Base-by-base conservation (phyloP, 441 rosid species). In the Erodium texanum region DNA sequence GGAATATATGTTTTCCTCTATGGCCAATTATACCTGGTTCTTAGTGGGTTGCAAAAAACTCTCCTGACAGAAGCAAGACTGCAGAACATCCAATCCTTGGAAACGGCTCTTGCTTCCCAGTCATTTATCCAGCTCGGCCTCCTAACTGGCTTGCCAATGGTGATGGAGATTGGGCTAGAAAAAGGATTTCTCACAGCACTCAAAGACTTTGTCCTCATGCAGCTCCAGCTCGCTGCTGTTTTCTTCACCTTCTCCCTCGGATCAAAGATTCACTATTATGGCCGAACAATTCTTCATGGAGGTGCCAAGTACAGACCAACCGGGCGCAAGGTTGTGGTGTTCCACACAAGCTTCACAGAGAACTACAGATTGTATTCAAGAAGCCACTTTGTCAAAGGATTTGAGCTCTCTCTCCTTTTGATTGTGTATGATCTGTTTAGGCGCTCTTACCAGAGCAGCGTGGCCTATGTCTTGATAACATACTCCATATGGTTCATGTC, bases 191-290 rank as follows among this genome's bases (percentile, higher is more conserved):
- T 94, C 45, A 82, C 79, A 38, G 97, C 98, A 69, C 74, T 92
- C 62, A 89, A 94, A 85, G 99, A 94, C 77, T 94, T 94, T 81
- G 80, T 92, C 74, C 94, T 94, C 66, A 88, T 94, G 98, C 99
- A 94, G 77, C 83, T 94, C 74, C 99, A 94, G 74, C 89, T 94
- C 43, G 99, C 98, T 73, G 83, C 97, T 70, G 84, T 92, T 76
- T 94, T 94, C 88, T 94, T 94, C 90, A 94, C 99, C 66, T 92
- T 94, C 82, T 89, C 96, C n/a, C 92, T 92, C 56, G 98, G 99
- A 27, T 83, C 97, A 67, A 94, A 94, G 83, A 82, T 83, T 15
- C 99, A 94, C 80, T 80, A 92, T 75, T 94, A 85, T 20, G 98
- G 99, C 22, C 88, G 98, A 73, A 94, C 99, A 69, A 83, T 88